These are phyloP conservation scores for Durusdinium trenchii DNA, from an alignment of 73 alveolate species.

Conservation along the genomic window DNA sequence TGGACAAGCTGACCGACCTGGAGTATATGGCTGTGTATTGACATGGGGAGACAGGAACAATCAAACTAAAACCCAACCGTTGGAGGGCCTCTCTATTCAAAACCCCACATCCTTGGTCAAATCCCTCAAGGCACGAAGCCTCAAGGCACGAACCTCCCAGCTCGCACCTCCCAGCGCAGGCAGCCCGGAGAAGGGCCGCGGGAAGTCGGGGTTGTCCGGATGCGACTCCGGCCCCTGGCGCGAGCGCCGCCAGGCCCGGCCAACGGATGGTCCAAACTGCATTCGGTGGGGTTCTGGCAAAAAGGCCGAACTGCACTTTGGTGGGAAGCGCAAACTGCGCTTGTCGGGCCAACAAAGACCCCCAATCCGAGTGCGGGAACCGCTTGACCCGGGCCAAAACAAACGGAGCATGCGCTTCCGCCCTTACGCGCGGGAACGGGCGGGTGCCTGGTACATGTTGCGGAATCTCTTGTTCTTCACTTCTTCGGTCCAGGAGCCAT, in stretches of 20 bases:
- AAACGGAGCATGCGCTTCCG: too few relatives aligned
- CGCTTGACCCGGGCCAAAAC: too few relatives aligned
- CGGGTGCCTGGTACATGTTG: conserved; percentile 60
- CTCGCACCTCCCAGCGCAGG: conserved; percentile 54
- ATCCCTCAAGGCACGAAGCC: not conserved
- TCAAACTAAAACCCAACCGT: too few relatives aligned
- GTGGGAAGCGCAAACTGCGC: too few relatives aligned
- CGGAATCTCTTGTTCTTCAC: not conserved
- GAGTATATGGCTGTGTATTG: too few relatives aligned
- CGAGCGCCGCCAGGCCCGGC: not conserved
- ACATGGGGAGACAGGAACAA: too few relatives aligned
- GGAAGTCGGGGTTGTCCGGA: conserved; percentile 93
- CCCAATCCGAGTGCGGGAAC: too few relatives aligned
- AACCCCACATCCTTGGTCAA: not conserved
- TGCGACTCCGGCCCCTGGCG: conserved; percentile 58
- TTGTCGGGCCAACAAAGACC: too few relatives aligned
- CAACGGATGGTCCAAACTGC: not conserved
- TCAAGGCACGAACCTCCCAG: not conserved
- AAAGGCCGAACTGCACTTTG: too few relatives aligned
- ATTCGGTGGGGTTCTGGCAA: too few relatives aligned
- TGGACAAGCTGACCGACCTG: too few relatives aligned
- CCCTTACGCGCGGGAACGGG: too few relatives aligned
- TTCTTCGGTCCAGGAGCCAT: conserved; percentile 6
- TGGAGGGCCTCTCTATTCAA: not conserved
- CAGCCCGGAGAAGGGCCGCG: conserved; percentile 74